Conservation (phyloP, 495 filamentous ascomycete genomes). For the Penicillium simplicissimum region DNA sequence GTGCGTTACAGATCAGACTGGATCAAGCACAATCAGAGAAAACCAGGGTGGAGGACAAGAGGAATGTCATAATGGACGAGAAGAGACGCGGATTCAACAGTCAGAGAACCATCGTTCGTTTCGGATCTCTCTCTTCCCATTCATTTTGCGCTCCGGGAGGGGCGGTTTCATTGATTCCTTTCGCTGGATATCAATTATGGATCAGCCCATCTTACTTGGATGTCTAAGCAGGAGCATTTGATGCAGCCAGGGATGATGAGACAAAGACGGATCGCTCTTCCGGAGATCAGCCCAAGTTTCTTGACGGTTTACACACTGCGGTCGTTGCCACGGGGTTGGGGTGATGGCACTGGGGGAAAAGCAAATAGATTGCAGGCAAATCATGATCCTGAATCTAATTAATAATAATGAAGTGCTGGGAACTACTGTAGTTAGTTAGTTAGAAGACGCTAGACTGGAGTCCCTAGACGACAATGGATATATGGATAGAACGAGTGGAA, state of each 20-base stretch:
- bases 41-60: neutral
- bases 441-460: neutral
- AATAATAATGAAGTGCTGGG: neutral
- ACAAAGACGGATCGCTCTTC: conserved; percentile 13
- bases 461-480: neutral
- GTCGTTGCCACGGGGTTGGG: neutral
- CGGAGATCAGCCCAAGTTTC: conserved; percentile 8
- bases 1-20: neutral
- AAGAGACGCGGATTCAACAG: neutral
- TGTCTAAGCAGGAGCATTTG: neutral
- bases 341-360: neutral
- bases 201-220: neutral
- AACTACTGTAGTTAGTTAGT: too few relatives aligned
- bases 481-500: neutral
- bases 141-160: neutral
- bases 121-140: neutral
- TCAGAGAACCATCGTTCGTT: neutral
- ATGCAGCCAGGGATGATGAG: conserved; percentile 7
- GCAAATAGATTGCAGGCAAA: conserved; percentile 1
- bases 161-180: neutral
- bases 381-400: neutral
- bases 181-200: neutral
- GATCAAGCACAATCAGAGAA: neutral
- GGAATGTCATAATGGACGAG: neutral
- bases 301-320: neutral